Evolutionary conservation across 106 monocot species (phyloP).

Genomic region (Dioscorea zingiberensis): DNA sequence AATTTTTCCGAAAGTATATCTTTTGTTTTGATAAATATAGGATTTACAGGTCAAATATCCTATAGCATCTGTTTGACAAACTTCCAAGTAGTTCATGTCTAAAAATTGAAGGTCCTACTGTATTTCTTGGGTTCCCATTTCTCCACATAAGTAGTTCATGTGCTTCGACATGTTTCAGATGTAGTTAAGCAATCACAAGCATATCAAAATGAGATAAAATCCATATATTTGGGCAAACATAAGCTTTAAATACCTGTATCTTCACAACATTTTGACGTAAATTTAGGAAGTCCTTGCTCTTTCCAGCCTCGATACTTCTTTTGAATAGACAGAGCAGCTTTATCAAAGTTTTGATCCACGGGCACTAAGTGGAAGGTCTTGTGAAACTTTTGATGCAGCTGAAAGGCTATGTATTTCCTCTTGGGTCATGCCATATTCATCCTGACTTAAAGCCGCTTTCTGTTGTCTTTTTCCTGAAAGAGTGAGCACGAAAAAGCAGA

Average conservation of each 20-base stretch:
- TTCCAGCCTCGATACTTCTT: slow-evolving; percentile 72
- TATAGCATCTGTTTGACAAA: too few relatives aligned
- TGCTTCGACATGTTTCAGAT: too few relatives aligned
- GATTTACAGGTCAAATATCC: too few relatives aligned
- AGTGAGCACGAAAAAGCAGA: slow-evolving; percentile 69
- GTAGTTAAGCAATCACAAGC: too few relatives aligned
- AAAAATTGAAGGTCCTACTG: too few relatives aligned
- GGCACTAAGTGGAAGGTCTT: slow-evolving; percentile 4
- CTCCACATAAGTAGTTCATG: too few relatives aligned
- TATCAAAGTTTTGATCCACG: slow-evolving; percentile 22
- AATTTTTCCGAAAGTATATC: too few relatives aligned
- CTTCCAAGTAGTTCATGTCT: too few relatives aligned
- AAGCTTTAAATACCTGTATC: slow-evolving; percentile 55
- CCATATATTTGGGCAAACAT: background rate
- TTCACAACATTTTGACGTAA: slow-evolving; percentile 56
- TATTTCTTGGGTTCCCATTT: too few relatives aligned
- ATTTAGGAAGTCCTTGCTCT: slow-evolving; percentile 38
- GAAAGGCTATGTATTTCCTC: slow-evolving; percentile 43
- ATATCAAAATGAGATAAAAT: too few relatives aligned
- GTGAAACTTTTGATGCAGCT: slow-evolving; percentile 24
- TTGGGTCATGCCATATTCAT: slow-evolving; percentile 15
- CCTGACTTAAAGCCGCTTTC: slow-evolving; percentile 14
- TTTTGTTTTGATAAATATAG: too few relatives aligned
- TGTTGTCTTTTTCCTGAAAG: slow-evolving; percentile 56
- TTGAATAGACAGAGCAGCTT: slow-evolving; percentile 65